phyloP scores from a whole-genome alignment of 2,329 filamentous ascomycete genomes.

The Alternaria arbusti region DNA sequence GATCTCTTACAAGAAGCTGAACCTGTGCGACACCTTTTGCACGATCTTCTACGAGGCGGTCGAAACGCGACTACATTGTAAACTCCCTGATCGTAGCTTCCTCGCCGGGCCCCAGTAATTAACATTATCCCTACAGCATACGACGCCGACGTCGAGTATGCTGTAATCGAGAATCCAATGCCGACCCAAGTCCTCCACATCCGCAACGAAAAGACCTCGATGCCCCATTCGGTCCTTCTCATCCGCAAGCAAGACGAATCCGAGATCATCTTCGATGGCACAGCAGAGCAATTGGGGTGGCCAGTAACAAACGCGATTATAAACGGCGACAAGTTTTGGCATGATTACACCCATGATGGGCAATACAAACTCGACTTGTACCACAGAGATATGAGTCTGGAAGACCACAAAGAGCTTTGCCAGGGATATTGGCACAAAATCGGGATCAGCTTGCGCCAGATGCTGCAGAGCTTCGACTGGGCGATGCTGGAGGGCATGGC shows the following conservation, averaged over 20 bases:
- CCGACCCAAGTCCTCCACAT: not conserved
- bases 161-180: not conserved
- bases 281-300: not conserved
- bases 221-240: not conserved
- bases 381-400: not conserved
- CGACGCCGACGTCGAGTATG: not conserved
- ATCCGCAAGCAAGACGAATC: not conserved
- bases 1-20: not conserved
- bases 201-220: not conserved
- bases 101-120: not conserved
- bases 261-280: not conserved
- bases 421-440: not conserved
- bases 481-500: no score
- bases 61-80: not conserved
- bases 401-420: not conserved
- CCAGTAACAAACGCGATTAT: not conserved
- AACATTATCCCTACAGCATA: not conserved
- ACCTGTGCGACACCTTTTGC: not conserved
- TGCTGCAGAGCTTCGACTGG: not conserved
- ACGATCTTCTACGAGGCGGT: not conserved
- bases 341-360: not conserved
- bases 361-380: not conserved
- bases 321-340: not conserved
- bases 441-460: not conserved
- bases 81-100: not conserved